Conservation (phyloP, 441 rosid species). For the Manihot esculenta region DNA sequence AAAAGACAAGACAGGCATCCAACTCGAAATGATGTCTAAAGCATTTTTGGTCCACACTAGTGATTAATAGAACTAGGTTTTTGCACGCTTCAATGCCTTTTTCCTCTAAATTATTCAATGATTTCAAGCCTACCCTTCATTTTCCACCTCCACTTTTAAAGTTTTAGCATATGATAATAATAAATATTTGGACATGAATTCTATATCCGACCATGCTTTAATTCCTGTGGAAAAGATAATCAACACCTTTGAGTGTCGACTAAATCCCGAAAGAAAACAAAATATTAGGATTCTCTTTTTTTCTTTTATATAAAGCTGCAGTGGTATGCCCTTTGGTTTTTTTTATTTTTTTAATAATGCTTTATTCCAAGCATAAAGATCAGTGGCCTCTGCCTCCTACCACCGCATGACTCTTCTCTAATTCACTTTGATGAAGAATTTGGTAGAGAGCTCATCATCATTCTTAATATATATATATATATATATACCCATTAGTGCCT, state of each 20-base stretch:
- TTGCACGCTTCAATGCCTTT: slow-evolving; percentile 17
- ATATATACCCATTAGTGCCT: too few species aligned
- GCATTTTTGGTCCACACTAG: slow-evolving; percentile 8
- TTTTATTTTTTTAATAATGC: slow-evolving; percentile 8
- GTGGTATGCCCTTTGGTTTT: background rate
- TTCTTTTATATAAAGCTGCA: background rate
- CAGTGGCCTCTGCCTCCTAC: too few species aligned
- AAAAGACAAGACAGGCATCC: background rate
- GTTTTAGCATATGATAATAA: background rate
- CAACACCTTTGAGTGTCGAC: slow-evolving; percentile 5
- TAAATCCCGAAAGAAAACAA: slow-evolving; percentile 7
- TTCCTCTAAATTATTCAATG: slow-evolving; percentile 1
- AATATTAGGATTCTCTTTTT: background rate
- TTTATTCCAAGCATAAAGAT: background rate
- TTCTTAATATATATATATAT: too few species aligned
- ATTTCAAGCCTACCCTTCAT: slow-evolving; percentile 13
- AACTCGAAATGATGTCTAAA: background rate
- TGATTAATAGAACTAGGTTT: background rate
- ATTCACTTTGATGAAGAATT: background rate
- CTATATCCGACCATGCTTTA: slow-evolving; percentile 8
- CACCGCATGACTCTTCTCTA: background rate
- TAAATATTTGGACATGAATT: too few species aligned
- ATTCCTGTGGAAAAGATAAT: background rate
- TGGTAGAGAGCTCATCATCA: background rate
- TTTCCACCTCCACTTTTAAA: background rate